Base-by-base conservation (phyloP, 306 rosid species). In the Ochetophila trinervis region DNA sequence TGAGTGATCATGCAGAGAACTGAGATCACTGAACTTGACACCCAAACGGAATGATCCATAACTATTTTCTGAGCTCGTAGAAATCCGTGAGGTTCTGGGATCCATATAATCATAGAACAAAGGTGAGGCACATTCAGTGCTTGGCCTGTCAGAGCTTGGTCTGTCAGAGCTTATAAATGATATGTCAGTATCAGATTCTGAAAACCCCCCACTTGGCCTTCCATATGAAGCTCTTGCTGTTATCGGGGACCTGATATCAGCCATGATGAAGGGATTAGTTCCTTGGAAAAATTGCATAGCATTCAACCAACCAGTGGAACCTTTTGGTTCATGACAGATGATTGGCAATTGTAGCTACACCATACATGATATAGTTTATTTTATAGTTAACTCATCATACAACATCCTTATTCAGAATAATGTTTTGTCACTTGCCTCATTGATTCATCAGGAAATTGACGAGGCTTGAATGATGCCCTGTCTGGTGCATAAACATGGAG, bases 161-260 rank as follows among this genome's bases (percentile, higher is more conserved):
- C 97, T 87, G 10, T 47, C 97, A 0, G 99, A 90, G 86, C 95
- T 87, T 20, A 88, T 63, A 67, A 90, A 94, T 67, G 97, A 90
- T 76, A 88, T 88, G 62, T 94, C 97, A 16, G 91, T 68, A 17
- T 90, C 97, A 6, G 87, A 68, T 32, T 84, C 97, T 15, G 81
- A 53, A n/a, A 81, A 76, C 2, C 82, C 96, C 24, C 74, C 58
- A 57, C 74, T 60, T 11, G 70, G 54, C 71, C 73, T 84, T 65
- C 73, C 77, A 65, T 77, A 82, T 57, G 75, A 64, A 37, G 62
- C 79, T 55, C 80, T 55, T 62, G 80, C 75, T 48, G 61, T 57
- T 17, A 64, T 50, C 23, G 82, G 65, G 40, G 89, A 76, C 79
- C 87, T 85, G 70, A 37, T 57, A 66, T 56, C 48, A 51, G 45